Base-by-base conservation (phyloP, 2,329 filamentous ascomycete species). In the Colletotrichum camelliae region DNA sequence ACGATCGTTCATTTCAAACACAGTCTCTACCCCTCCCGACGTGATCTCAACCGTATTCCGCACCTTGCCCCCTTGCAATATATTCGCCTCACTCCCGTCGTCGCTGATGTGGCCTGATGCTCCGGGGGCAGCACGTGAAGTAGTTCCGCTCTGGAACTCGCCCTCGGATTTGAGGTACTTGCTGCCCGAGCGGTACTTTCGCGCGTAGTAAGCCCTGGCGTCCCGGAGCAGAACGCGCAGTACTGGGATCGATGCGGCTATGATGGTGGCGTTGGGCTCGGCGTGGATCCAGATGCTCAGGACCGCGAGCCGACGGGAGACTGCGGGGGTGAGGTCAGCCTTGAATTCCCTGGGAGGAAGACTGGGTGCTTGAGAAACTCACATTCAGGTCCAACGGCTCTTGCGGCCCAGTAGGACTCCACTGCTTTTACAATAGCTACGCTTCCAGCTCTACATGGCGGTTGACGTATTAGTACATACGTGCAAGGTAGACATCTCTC, bases 181-280 rank as follows among this genome's bases (percentile, higher is more conserved):
- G 33, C 65, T 67, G n/a, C 43, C 65, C 13, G 65, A 67, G 15
- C 65, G 31, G 29, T 67, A 67, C 21, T 58, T 67, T n/a, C 29
- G 48, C 16, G 65, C 65, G n/a, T 67, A 67, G 48, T 57, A 67
- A 10, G 65, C 65, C 31, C 43, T 58, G 43, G 65, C 65, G 8
- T 70, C 61, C 4, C 72, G 71, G 65, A 82, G 76, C 5, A 82
- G 75, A 52, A 79, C 81, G 2, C 82, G 81, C 12, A 83, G 72
- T 18, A 83, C 81, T n/a, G 82, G 82, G 33, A 83, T 82, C 10
- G 80, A 83, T 61, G 81, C 79, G 18, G 81, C 81, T 6, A 82
- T 78, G 24, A 83, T 80, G 27, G 80, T 80, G 16, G 75, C 78
- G 35, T 77, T 70, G 4, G 79, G 71, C 67, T 83, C 81, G 18